Conservation (phyloP, 2,329 filamentous ascomycete species). For the Cladosporium phlei region DNA sequence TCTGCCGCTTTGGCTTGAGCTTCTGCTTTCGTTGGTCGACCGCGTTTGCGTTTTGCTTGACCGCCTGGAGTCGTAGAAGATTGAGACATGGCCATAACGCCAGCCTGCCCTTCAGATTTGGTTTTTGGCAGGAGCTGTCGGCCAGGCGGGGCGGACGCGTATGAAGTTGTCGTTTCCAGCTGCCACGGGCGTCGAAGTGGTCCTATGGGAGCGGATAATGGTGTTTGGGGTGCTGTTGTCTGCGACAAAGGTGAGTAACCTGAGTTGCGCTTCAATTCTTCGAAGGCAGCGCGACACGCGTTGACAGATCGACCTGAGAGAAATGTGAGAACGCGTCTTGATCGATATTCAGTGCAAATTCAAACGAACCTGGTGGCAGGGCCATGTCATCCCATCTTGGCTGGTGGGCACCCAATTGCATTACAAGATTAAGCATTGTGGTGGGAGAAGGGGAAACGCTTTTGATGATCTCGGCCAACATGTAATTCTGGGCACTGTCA, state of each 20-base stretch:
- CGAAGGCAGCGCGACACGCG: slow-evolving; percentile 29
- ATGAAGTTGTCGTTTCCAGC: slow-evolving; percentile 25
- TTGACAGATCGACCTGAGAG: slow-evolving; percentile 32
- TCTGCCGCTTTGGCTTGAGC: slow-evolving; percentile 41
- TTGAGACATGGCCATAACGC: slow-evolving; percentile 15
- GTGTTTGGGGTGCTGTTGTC: slow-evolving; percentile 23
- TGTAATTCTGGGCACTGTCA: slow-evolving; percentile 28
- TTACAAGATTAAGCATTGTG: slow-evolving; percentile 41
- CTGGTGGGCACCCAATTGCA: slow-evolving; percentile 37
- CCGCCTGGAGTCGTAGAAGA: slow-evolving; percentile 19
- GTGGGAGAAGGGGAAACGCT: slow-evolving; percentile 40
- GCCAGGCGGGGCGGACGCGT: slow-evolving; percentile 27
- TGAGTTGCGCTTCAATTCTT: slow-evolving; percentile 22
- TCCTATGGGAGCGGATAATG: slow-evolving; percentile 22
- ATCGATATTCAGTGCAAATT: neutral
- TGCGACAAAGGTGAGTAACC: slow-evolving; percentile 17
- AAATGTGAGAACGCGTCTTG: slow-evolving; percentile 11
- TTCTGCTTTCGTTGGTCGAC: slow-evolving; percentile 46
- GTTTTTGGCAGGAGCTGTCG: slow-evolving; percentile 45
- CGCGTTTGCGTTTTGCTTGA: slow-evolving; percentile 42
- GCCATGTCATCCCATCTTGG: slow-evolving; percentile 48
- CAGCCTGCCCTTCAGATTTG: slow-evolving; percentile 18
- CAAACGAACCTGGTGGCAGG: slow-evolving; percentile 43
- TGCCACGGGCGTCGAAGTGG: slow-evolving; percentile 27
- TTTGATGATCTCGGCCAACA: slow-evolving; percentile 52